phyloP scores from a whole-genome alignment of 441 rosid species.

The Dalechampia spathulata region DNA sequence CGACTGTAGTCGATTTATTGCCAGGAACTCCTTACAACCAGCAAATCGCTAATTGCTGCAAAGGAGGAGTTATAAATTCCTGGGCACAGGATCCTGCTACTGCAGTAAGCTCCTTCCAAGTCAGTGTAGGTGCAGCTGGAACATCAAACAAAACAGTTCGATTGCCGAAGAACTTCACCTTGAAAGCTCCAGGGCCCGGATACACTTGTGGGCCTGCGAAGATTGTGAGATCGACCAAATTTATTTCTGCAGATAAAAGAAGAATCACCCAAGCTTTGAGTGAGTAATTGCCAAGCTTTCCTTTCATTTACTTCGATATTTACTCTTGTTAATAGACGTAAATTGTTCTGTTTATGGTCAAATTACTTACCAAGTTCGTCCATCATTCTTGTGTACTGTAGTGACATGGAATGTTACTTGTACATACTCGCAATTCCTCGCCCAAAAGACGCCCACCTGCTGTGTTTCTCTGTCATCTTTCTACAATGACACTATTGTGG shows the following conservation, averaged over 20 bases:
- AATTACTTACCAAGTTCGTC: background rate
- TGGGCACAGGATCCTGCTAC: slow-evolving; percentile 55
- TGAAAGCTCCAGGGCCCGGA: slow-evolving; percentile 67
- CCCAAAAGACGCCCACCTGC: slow-evolving; percentile 33
- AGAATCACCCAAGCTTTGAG: slow-evolving; percentile 59
- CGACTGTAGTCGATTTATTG: slow-evolving; percentile 53
- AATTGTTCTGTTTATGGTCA: background rate
- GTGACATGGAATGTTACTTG: slow-evolving; percentile 54
- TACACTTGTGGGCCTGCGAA: slow-evolving; percentile 57
- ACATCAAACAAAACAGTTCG: slow-evolving; percentile 53
- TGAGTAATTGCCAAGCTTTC: slow-evolving; percentile 23
- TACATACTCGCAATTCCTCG: slow-evolving; percentile 40
- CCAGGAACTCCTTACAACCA: slow-evolving; percentile 58
- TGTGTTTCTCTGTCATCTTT: slow-evolving; percentile 56
- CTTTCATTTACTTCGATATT: too few relatives aligned
- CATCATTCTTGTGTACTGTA: slow-evolving; percentile 9
- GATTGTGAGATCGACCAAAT: slow-evolving; percentile 33
- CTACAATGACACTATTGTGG: slow-evolving; percentile 36
- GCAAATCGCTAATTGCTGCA: slow-evolving; percentile 54
- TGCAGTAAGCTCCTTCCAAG: slow-evolving; percentile 46
- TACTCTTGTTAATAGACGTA: background rate
- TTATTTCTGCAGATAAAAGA: slow-evolving; percentile 34
- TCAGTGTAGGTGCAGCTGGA: slow-evolving; percentile 58
- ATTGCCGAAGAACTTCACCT: slow-evolving; percentile 46
- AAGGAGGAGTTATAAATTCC: slow-evolving; percentile 55